Percentiles rank a stretch among this genome's conserved stretches.
Evolutionary conservation across 108 stramenopile species (phyloP).

Genomic region (Parietichytrium sp.): DNA sequence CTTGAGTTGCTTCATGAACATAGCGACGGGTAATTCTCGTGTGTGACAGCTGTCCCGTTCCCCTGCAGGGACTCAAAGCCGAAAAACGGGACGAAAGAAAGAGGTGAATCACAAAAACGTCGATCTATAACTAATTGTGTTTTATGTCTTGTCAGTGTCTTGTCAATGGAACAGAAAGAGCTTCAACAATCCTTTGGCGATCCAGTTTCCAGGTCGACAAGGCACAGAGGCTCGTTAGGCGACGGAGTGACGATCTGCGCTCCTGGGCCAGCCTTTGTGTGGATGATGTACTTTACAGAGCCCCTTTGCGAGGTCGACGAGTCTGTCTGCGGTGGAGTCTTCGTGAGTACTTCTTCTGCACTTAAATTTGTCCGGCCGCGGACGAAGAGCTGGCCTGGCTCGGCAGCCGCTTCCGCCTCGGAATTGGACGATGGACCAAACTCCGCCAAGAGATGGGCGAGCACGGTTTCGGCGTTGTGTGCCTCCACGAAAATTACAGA

Average conservation of each 20-base stretch:
- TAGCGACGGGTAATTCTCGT: too few relatives aligned
- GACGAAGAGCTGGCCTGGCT: neutral
- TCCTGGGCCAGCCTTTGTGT: slow-evolving; percentile 17
- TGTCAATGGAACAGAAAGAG: too few relatives aligned
- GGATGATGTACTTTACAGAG: slow-evolving; percentile 36
- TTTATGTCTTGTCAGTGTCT: too few relatives aligned
- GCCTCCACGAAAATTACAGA: slow-evolving; percentile 71
- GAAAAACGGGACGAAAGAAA: too few relatives aligned
- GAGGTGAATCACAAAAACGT: too few relatives aligned
- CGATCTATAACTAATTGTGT: too few relatives aligned
- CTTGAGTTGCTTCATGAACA: too few relatives aligned
- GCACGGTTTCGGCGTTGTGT: slow-evolving; percentile 46
- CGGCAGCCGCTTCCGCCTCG: neutral
- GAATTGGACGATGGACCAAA: slow-evolving; percentile 40
- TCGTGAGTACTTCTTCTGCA: neutral
- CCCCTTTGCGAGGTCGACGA: neutral
- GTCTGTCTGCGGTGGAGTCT: neutral
- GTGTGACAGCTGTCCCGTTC: too few relatives aligned
- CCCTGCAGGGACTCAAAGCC: too few relatives aligned
- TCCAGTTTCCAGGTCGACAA: neutral
- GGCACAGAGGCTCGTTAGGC: neutral
- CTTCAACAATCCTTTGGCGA: too few relatives aligned
- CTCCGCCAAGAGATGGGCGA: slow-evolving; percentile 40
- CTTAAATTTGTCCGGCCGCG: neutral
- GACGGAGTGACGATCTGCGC: slow-evolving; percentile 1